Conservation (phyloP, 805 yeast species). For the Candida tibetensis region DNA sequence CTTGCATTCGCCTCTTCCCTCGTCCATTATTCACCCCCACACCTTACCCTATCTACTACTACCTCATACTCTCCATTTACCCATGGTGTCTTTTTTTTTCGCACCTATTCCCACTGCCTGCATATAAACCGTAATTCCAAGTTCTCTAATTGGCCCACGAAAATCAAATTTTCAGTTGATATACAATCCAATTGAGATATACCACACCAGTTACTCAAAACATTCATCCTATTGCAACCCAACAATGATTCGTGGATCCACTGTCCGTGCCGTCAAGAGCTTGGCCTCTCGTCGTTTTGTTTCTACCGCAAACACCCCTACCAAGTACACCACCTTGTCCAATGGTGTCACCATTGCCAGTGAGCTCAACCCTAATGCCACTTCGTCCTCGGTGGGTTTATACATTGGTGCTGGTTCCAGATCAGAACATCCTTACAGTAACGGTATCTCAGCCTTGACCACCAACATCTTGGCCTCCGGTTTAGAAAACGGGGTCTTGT, state of each 20-base stretch:
- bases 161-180: slow-evolving; percentile 5
- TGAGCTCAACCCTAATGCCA: slow-evolving; percentile 55
- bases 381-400: slow-evolving; percentile 63
- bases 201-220: too few relatives aligned
- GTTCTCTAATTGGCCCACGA: slow-evolving; percentile 18
- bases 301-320: slow-evolving; percentile 55
- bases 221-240: too few relatives aligned
- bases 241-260: slow-evolving; percentile 42
- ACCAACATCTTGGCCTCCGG: slow-evolving; percentile 46
- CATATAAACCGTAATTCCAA: slow-evolving; percentile 17
- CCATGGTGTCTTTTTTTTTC: not conserved
- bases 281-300: slow-evolving; percentile 51
- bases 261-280: slow-evolving; percentile 28
- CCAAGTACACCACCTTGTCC: slow-evolving; percentile 67
- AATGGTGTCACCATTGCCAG: slow-evolving; percentile 76
- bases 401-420: slow-evolving; percentile 77
- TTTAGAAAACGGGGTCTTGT: slow-evolving; percentile 52
- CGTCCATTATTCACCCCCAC: too few relatives aligned
- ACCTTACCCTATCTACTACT: too few relatives aligned
- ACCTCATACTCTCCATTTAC: not conserved
- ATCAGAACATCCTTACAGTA: slow-evolving; percentile 75
- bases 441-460: slow-evolving; percentile 72
- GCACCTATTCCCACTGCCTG: slow-evolving; percentile 1
- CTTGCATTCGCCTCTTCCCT: too few relatives aligned
- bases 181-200: too few relatives aligned